phyloP scores from a whole-genome alignment of 805 yeast genomes.

The Saccharomycopsis sp. region DNA sequence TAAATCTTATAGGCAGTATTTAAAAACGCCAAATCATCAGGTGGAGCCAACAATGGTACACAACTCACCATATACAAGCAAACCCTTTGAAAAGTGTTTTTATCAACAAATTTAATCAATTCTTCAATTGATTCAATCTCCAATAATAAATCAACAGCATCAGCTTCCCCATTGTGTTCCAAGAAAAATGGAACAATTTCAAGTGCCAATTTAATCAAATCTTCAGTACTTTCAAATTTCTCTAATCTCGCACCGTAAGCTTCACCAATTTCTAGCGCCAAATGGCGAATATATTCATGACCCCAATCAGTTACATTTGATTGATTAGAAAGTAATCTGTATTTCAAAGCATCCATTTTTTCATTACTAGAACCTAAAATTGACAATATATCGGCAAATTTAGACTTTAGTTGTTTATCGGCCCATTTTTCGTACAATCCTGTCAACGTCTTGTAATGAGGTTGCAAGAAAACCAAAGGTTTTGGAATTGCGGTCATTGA shows the following conservation, averaged over 20 bases:
- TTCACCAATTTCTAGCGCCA: slow-evolving; percentile 92
- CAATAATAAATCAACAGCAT: slow-evolving; percentile 87
- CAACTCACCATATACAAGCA: slow-evolving; percentile 93
- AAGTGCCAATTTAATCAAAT: slow-evolving; percentile 58
- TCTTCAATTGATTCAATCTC: slow-evolving; percentile 86
- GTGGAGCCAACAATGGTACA: slow-evolving; percentile 93
- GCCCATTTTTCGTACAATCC: slow-evolving; percentile 65
- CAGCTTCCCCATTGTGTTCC: slow-evolving; percentile 96
- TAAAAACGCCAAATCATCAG: slow-evolving; percentile 80
- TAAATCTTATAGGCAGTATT: slow-evolving; percentile 86
- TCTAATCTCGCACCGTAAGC: slow-evolving; percentile 55
- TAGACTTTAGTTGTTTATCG: slow-evolving; percentile 38
- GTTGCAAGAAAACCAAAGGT: slow-evolving; percentile 91
- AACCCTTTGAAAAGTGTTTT: slow-evolving; percentile 76
- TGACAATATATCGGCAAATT: slow-evolving; percentile 82
- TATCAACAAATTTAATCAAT: slow-evolving; percentile 78
- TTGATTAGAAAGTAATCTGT: slow-evolving; percentile 56
- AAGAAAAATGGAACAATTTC: slow-evolving; percentile 84
- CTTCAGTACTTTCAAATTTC: slow-evolving; percentile 28
- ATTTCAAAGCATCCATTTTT: slow-evolving; percentile 70
- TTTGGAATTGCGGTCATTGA: slow-evolving; percentile 99
- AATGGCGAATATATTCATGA: slow-evolving; percentile 93
- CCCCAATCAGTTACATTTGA: slow-evolving; percentile 84
- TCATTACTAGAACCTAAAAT: slow-evolving; percentile 84
- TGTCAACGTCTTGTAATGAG: slow-evolving; percentile 68